These are phyloP conservation scores for Pythium folliculosum DNA, from an alignment of 352 stramenopile species.

Conservation along the genomic window DNA sequence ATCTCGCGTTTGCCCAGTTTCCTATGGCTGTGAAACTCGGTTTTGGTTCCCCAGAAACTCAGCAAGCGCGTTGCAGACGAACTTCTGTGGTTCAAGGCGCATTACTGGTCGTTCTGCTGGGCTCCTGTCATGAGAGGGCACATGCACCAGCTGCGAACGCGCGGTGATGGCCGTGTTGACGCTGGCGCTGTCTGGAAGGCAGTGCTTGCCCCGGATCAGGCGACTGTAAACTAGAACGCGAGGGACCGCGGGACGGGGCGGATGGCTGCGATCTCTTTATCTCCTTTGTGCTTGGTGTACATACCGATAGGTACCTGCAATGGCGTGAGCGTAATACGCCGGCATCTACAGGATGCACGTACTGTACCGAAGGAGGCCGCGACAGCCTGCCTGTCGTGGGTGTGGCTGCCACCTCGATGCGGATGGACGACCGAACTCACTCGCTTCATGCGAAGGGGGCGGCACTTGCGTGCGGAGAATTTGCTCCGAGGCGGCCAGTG, in stretches of 20 bases:
- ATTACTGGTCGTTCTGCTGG: neutral
- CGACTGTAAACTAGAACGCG: neutral
- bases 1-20: too few species aligned
- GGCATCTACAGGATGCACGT: neutral
- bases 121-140: neutral
- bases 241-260: neutral
- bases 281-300: neutral
- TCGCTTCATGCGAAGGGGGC: conserved; percentile 6
- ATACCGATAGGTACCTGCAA: neutral
- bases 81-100: neutral
- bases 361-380: too few species aligned
- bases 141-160: conserved; percentile 1
- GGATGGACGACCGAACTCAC: neutral
- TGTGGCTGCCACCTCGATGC: neutral
- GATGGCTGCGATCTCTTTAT: neutral
- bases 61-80: neutral
- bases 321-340: neutral
- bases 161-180: conserved; percentile 7
- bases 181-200: conserved; percentile 5
- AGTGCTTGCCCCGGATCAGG: neutral
- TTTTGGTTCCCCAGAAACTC: neutral
- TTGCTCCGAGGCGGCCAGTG: neutral
- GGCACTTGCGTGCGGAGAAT: conserved; percentile 1
- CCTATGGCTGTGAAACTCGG: neutral
- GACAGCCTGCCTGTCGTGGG: neutral